Evolutionary conservation across 257 asterid species (phyloP).

Genomic region (Capsicum chinense): DNA sequence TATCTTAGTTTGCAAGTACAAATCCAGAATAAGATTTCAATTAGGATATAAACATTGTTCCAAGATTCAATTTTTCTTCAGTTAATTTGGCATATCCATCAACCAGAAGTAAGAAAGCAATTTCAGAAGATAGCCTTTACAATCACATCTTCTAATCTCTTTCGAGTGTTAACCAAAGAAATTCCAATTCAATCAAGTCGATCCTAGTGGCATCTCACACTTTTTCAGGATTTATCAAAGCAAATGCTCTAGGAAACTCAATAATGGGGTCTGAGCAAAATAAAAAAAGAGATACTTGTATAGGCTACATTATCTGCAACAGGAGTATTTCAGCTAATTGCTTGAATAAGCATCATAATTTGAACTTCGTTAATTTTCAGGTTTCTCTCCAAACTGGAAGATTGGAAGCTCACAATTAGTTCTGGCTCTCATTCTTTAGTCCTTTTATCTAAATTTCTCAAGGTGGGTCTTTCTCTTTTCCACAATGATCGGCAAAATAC

Average conservation of each 20-base stretch:
- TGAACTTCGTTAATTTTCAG: neutral
- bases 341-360: neutral
- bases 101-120: neutral
- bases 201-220: neutral
- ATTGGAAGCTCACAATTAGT: neutral
- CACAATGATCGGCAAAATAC: neutral
- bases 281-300: neutral
- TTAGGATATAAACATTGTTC: neutral
- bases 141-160: neutral
- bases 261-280: neutral
- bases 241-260: neutral
- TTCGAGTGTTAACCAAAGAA: neutral
- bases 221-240: neutral
- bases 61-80: neutral
- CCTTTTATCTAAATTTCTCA: neutral
- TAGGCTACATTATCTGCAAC: neutral
- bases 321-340: neutral
- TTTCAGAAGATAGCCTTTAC: neutral
- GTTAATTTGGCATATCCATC: neutral
- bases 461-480: neutral
- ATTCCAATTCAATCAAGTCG: neutral
- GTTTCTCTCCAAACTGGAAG: neutral
- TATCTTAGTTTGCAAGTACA: neutral
- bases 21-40: neutral
- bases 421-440: neutral